A percentile compares a stretch with the other conserved stretches of the same genome.
Conservation (phyloP, 2,329 filamentous ascomycete genomes). For the Cordyceps fumosorosea region DNA sequence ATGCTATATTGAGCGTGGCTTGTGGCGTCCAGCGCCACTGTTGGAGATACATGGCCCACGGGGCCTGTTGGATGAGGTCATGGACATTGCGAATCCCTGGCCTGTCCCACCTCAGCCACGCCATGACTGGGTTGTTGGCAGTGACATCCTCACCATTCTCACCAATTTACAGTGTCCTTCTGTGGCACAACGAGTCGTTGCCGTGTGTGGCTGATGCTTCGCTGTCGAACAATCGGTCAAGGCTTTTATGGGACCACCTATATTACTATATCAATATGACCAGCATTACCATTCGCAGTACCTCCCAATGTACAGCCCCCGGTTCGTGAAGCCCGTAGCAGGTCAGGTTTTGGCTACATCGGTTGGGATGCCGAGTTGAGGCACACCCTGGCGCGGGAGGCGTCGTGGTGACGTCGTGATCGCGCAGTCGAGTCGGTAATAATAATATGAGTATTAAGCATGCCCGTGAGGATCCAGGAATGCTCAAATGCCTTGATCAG, state of each 20-base stretch:
- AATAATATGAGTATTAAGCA: neutral
- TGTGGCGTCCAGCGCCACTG: conserved; percentile 3
- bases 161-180: neutral
- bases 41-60: conserved; percentile 10
- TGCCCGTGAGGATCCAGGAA: neutral
- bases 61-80: conserved; percentile 12
- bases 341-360: conserved; percentile 1
- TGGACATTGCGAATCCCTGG: neutral
- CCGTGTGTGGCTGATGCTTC: conserved; percentile 5
- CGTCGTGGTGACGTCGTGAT: conserved; percentile 8
- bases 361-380: conserved; percentile 5
- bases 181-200: conserved; percentile 1
- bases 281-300: neutral
- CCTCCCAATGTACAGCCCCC: neutral
- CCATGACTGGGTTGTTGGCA: neutral
- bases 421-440: neutral
- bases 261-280: neutral
- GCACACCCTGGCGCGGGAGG: neutral
- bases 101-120: conserved; percentile 6
- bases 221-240: neutral
- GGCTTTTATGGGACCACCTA: neutral
- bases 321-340: neutral
- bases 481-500: neutral
- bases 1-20: conserved; percentile 9
- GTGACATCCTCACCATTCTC: neutral